phyloP scores from a whole-genome alignment of 768 basidiomycete genomes.

The Termitomyces sp. region DNA sequence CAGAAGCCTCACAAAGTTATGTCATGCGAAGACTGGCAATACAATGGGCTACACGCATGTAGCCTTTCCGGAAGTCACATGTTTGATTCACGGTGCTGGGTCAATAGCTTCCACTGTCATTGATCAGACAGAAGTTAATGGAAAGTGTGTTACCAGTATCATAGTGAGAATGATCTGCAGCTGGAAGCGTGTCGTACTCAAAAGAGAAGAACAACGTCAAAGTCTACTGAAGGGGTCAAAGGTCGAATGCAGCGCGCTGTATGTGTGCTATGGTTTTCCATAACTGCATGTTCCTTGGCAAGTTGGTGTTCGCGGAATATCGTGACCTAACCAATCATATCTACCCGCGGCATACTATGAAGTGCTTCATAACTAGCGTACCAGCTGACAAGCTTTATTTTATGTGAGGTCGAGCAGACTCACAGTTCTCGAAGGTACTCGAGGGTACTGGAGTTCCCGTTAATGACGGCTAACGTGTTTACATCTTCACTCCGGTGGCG shows the following conservation, averaged over 20 bases:
- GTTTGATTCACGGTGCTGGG: no score
- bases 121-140: not conserved
- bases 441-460: not conserved
- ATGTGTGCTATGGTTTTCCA: not conserved
- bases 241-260: no score
- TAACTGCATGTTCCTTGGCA: not conserved
- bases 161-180: not conserved
- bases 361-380: not conserved
- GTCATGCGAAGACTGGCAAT: no score
- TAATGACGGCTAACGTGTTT: not conserved
- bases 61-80: no score
- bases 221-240: no score
- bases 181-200: not conserved
- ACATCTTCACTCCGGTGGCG: conserved; percentile 1
- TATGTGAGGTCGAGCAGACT: not conserved
- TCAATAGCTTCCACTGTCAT: no score
- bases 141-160: not conserved
- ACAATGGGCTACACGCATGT: no score
- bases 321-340: not conserved
- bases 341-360: no score
- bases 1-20: no score
- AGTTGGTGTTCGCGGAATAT: not conserved
- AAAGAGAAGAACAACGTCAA: not conserved
- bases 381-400: not conserved
- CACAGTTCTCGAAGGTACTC: not conserved